phyloP scores from a whole-genome alignment of 2,329 filamentous ascomycete genomes.

The Aspergillus luchuensis region DNA sequence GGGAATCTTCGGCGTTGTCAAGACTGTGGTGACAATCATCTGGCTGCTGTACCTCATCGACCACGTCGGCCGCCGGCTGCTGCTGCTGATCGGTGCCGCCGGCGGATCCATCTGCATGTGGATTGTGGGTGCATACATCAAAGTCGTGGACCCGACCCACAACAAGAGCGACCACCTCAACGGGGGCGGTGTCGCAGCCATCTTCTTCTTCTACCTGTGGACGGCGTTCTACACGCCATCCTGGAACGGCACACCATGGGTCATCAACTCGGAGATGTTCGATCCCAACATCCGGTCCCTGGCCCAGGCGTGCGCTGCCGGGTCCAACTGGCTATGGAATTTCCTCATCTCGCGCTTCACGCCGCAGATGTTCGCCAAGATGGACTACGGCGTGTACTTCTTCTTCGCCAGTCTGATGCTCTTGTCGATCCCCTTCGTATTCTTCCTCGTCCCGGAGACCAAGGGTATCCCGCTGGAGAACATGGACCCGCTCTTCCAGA shows the following conservation, averaged over 20 bases:
- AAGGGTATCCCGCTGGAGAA: slow-evolving; percentile 66
- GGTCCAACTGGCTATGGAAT: slow-evolving; percentile 43
- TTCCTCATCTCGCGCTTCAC: slow-evolving; percentile 44
- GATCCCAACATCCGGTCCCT: slow-evolving; percentile 68
- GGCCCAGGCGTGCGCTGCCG: slow-evolving; percentile 67
- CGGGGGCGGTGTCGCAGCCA: slow-evolving; percentile 46
- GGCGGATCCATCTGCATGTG: slow-evolving; percentile 56
- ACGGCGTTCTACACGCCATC: slow-evolving; percentile 72
- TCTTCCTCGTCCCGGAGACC: slow-evolving; percentile 64
- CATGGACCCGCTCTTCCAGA: slow-evolving; percentile 63
- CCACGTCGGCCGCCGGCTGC: slow-evolving; percentile 61
- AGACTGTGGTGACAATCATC: slow-evolving; percentile 67
- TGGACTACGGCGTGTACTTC: slow-evolving; percentile 64
- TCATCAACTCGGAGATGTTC: slow-evolving; percentile 74
- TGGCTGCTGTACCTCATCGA: slow-evolving; percentile 73
- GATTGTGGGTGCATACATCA: slow-evolving; percentile 43
- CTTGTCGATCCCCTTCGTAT: slow-evolving; percentile 59
- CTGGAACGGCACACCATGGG: slow-evolving; percentile 77
- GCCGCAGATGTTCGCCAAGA: slow-evolving; percentile 46
- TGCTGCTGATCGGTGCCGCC: slow-evolving; percentile 66
- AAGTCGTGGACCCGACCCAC: slow-evolving; percentile 33
- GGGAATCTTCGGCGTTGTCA: slow-evolving; percentile 76
- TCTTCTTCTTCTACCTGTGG: slow-evolving; percentile 73
- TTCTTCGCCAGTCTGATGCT: slow-evolving; percentile 68
- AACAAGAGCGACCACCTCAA: slow-evolving; percentile 26